Conservation (phyloP, 495 filamentous ascomycete species). For the Neurospora terricola region DNA sequence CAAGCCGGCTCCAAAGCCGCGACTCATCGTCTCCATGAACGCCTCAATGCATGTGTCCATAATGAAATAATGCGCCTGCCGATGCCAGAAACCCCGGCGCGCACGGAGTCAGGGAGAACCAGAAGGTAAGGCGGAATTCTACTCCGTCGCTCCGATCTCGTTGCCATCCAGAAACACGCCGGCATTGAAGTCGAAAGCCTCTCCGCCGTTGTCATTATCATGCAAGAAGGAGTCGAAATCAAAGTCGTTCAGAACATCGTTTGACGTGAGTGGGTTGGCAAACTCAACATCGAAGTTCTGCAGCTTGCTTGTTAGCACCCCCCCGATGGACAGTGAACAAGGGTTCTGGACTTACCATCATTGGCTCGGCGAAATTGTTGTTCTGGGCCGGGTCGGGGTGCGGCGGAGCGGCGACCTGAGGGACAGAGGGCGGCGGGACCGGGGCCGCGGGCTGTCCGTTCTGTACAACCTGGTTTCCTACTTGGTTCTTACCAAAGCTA, state of each 20-base stretch:
- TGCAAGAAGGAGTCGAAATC: slow-evolving; percentile 95
- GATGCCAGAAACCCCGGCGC: slow-evolving; percentile 35
- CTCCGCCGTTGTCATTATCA: slow-evolving; percentile 27
- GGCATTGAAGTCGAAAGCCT: slow-evolving; percentile 37
- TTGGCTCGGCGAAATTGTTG: slow-evolving; percentile 15
- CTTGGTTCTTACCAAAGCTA: slow-evolving; percentile 51
- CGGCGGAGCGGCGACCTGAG: slow-evolving; percentile 36
- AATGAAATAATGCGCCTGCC: slow-evolving; percentile 12
- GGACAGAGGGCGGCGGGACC: slow-evolving; percentile 29
- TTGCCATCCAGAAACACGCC: slow-evolving; percentile 28
- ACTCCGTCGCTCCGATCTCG: slow-evolving; percentile 41
- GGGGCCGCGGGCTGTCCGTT: slow-evolving; percentile 37
- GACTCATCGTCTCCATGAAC: not conserved
- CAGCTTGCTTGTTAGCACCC: slow-evolving; percentile 4
- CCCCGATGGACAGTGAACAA: not conserved
- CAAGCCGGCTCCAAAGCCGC: not conserved
- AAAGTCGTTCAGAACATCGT: slow-evolving; percentile 78
- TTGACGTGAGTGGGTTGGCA: slow-evolving; percentile 45
- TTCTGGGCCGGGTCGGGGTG: slow-evolving; percentile 32
- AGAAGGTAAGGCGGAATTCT: slow-evolving; percentile 14
- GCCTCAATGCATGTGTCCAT: not conserved
- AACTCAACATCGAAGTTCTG: slow-evolving; percentile 48
- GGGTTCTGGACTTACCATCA: slow-evolving; percentile 24
- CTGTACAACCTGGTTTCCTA: slow-evolving; percentile 35
- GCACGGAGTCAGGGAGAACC: slow-evolving; percentile 33